These are phyloP conservation scores for Graphilbum sp. DNA, from an alignment of 2,329 filamentous ascomycete species.

Conservation along the genomic window DNA sequence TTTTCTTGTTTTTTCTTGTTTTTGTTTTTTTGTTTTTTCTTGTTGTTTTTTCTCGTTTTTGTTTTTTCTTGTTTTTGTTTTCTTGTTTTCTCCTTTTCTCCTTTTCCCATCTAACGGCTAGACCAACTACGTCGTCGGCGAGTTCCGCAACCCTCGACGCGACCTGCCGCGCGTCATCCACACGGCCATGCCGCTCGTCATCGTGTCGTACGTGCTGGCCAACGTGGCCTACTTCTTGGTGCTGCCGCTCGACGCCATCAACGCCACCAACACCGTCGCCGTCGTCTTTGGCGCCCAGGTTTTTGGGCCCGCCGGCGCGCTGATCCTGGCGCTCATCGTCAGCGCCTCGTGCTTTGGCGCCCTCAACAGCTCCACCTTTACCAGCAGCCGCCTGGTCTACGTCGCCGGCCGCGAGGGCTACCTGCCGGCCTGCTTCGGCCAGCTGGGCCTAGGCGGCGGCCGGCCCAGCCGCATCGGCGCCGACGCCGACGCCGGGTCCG, in stretches of 20 bases:
- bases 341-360: constrained; percentile 87
- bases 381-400: constrained; percentile 80
- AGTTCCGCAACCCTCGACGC: constrained; percentile 80
- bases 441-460: constrained; percentile 49
- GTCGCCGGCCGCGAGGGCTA: constrained; percentile 92
- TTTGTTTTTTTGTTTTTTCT: no score
- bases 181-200: constrained; percentile 89
- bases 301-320: constrained; percentile 67
- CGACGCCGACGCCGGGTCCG: background rate
- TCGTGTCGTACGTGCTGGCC: constrained; percentile 74
- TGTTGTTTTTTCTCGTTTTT: background rate
- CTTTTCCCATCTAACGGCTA: constrained; percentile 17
- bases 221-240: constrained; percentile 94
- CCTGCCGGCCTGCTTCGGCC: constrained; percentile 67
- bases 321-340: constrained; percentile 78
- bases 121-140: constrained; percentile 96
- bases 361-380: constrained; percentile 88
- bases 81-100: background rate
- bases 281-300: constrained; percentile 85
- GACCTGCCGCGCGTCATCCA: constrained; percentile 92
- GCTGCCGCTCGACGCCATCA: constrained; percentile 62
- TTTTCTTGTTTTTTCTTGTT: background rate
- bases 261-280: constrained; percentile 84
- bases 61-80: background rate
- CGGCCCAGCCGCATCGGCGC: background rate